These are phyloP conservation scores for Cydonia oblonga DNA, from an alignment of 331 rosid genomes.

Conservation along the genomic window DNA sequence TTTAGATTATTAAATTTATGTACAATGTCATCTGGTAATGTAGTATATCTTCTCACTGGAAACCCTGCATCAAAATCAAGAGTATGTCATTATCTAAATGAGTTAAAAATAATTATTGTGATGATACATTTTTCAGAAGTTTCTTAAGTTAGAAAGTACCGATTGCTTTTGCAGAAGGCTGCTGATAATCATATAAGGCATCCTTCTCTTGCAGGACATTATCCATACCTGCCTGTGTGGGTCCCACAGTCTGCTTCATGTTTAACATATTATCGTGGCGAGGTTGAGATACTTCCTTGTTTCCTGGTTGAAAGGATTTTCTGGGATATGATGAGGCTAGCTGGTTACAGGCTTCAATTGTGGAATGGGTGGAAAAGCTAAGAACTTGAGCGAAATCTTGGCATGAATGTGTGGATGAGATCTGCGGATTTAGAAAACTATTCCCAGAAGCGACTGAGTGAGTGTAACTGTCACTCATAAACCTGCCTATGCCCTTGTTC, in stretches of 20 bases:
- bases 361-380: conserved; percentile 3
- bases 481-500: conserved; percentile 1
- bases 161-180: neutral
- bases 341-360: neutral
- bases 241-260: conserved; percentile 3
- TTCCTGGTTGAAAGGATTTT: conserved; percentile 13
- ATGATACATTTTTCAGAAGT: neutral
- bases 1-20: conserved; percentile 29
- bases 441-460: conserved; percentile 22
- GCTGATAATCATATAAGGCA: conserved; percentile 9
- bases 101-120: neutral
- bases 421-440: conserved; percentile 16
- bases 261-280: neutral
- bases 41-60: conserved; percentile 3
- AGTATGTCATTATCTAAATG: conserved; percentile 2
- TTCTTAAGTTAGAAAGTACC: conserved; percentile 15
- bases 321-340: conserved; percentile 6
- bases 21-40: conserved; percentile 29
- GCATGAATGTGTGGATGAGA: conserved; percentile 15
- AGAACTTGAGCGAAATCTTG: conserved; percentile 4
- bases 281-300: conserved; percentile 5
- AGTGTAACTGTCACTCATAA: conserved; percentile 17
- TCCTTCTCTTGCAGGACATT: conserved; percentile 5
- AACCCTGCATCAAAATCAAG: conserved; percentile 40
- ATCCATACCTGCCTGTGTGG: conserved; percentile 3